These are phyloP conservation scores for Didymella segeticola DNA, from an alignment of 2,329 filamentous ascomycete genomes.

Conservation along the genomic window DNA sequence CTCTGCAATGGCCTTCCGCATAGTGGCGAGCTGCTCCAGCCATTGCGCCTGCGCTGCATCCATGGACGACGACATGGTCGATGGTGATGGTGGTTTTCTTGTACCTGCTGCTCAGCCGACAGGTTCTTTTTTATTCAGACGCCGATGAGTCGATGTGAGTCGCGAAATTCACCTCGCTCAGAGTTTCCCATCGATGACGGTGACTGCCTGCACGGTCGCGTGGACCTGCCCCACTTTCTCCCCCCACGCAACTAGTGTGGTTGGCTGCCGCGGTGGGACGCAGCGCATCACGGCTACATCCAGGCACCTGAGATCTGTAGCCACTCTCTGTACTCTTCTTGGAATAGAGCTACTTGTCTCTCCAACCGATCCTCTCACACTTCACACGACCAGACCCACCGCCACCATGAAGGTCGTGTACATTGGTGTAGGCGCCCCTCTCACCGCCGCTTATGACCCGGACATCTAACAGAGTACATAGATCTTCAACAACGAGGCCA, in stretches of 20 bases:
- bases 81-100: no score
- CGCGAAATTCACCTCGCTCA: conserved; percentile 8
- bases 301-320: conserved; percentile 3
- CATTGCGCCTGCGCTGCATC: conserved; percentile 69
- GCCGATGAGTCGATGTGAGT: conserved; percentile 8
- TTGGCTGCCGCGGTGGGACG: conserved; percentile 22
- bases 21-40: conserved; percentile 82
- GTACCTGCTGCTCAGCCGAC: not conserved
- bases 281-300: conserved; percentile 7
- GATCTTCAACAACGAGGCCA: conserved; percentile 80
- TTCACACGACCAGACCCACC: not conserved
- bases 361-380: no score
- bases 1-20: conserved; percentile 83
- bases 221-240: conserved; percentile 28
- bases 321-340: not conserved
- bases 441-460: conserved; percentile 25
- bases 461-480: conserved; percentile 48
- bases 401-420: conserved; percentile 81
- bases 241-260: conserved; percentile 23
- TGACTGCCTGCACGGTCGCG: conserved; percentile 22
- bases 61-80: conserved; percentile 48
- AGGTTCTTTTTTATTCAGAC: not conserved
- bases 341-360: no score
- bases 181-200: conserved; percentile 25
- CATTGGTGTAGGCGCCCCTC: conserved; percentile 72